Evolutionary conservation across 2,329 filamentous ascomycete genomes (phyloP).

Genomic region (Microdochium bolleyi): DNA sequence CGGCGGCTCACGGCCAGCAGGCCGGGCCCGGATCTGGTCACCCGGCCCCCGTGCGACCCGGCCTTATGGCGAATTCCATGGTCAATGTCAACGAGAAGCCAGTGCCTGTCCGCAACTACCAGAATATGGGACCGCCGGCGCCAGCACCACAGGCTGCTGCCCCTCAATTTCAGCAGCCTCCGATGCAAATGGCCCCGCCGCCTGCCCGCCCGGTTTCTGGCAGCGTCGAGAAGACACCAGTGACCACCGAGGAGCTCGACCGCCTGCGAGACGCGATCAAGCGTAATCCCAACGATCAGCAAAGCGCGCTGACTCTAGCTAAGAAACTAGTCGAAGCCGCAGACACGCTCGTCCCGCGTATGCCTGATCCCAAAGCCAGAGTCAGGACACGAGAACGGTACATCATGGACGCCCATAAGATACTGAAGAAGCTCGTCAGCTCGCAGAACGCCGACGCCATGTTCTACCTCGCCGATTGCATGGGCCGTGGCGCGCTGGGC

Average conservation of each 20-base stretch:
- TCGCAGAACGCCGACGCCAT: conserved; percentile 75
- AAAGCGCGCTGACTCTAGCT: conserved; percentile 63
- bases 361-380: conserved; percentile 63
- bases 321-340: conserved; percentile 84
- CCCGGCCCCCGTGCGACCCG: conserved; percentile 55
- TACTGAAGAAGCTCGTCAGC: conserved; percentile 77
- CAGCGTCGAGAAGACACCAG: conserved; percentile 35
- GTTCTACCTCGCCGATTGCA: conserved; percentile 87
- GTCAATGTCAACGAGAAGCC: conserved; percentile 49
- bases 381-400: conserved; percentile 77
- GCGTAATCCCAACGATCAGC: conserved; percentile 63
- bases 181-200: conserved; percentile 18
- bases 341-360: conserved; percentile 57
- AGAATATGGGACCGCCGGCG: conserved; percentile 36
- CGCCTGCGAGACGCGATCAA: conserved; percentile 62
- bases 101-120: conserved; percentile 49
- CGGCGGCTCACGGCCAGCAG: conserved; percentile 14
- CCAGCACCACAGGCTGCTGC: conserved; percentile 32
- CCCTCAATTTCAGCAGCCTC: conserved; percentile 26
- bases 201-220: conserved; percentile 18
- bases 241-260: conserved; percentile 75
- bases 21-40: conserved; percentile 38
- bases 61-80: conserved; percentile 50
- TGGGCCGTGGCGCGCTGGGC: conserved; percentile 74
- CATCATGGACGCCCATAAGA: conserved; percentile 78